Evolutionary conservation across 306 rosid species (phyloP), one percentile per base, ranked within the genome.

Genomic region (Urtica urens): DNA sequence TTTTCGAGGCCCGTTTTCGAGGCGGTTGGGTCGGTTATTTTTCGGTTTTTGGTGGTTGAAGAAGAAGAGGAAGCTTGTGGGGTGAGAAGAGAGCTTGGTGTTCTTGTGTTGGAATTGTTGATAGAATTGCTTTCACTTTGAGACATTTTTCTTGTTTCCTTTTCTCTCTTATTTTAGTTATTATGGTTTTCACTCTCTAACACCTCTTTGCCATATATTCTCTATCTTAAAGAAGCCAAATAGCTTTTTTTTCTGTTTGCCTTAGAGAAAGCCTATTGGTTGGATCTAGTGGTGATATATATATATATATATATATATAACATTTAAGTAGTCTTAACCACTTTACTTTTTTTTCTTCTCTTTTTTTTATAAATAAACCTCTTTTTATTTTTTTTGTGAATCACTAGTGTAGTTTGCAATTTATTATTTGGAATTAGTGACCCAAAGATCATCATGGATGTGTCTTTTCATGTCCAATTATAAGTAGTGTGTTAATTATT

Each of bases 281-380:
- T 67, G 58, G 69, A 50, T n/a, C n/a, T 57, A 69, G 53, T 57
- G 65, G 68, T 73, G 72, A 55, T 55, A 56, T 67, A 62, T 59
- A 72, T 10, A 65, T 14, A 21, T 45, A 23, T 20, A 11, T 62
- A 72, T 59, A 56, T 67, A 62, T 59, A 72, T 10, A 65, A 69
- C 60, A 55, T 44, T 59, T 8, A 17, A 59, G 43, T 52, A 15
- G 22, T 16, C 49, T 58, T 33, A 58, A 60, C 67, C 46, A 38
- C 59, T 56, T 55, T 51, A 21, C 33, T 38, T 51, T 67, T 66
- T 53, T 50, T 66, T 38, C 38, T 50, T 55, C 15, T 28, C 10
- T 28, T 28, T 13, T 2, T 38, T 16, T 38, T 16, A 31, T 16
- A 7, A 4, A 13, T 7, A 38, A n/a, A 21, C 33, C 34, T 51